A percentile compares a stretch with the other conserved stretches of the same genome.
Conservation (phyloP, 2,329 filamentous ascomycete genomes). For the Xylariaceae sp. region DNA sequence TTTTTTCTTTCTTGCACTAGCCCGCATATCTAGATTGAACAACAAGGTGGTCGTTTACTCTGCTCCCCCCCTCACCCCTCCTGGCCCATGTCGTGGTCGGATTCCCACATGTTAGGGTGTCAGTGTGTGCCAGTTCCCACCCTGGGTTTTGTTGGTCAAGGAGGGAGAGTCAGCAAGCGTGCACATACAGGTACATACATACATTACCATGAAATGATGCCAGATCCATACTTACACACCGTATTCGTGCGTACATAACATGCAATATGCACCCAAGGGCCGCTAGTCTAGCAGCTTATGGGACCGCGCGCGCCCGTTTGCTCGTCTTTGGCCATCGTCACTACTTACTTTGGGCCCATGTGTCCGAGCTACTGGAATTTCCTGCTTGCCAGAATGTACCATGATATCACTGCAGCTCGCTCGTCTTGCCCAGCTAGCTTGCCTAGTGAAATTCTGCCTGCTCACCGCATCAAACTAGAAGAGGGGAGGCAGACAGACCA, state of each 20-base stretch:
- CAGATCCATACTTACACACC: slow-evolving; percentile 17
- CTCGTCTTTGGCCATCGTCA: too few species aligned
- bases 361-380: slow-evolving; percentile 22
- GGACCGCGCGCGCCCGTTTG: slow-evolving; percentile 22
- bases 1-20: too few species aligned
- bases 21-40: too few species aligned
- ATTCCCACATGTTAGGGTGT: slow-evolving; percentile 8
- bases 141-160: too few species aligned
- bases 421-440: slow-evolving; percentile 17
- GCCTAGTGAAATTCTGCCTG: too few species aligned
- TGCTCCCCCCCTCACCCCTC: too few species aligned
- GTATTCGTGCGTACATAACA: not conserved
- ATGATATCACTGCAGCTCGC: slow-evolving; percentile 22
- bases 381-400: slow-evolving; percentile 15
- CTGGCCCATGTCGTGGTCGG: slow-evolving; percentile 4
- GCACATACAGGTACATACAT: slow-evolving; percentile 3
- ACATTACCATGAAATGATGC: too few species aligned
- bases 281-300: slow-evolving; percentile 17
- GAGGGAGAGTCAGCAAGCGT: not conserved
- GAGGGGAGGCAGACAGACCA: too few species aligned
- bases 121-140: too few species aligned
- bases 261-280: slow-evolving; percentile 5
- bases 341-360: slow-evolving; percentile 14
- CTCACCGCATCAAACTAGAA: too few species aligned
- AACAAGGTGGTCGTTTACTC: too few species aligned